These are phyloP conservation scores for Chloris gayana DNA, from an alignment of 176 grass and related monocot species.

Conservation along the genomic window DNA sequence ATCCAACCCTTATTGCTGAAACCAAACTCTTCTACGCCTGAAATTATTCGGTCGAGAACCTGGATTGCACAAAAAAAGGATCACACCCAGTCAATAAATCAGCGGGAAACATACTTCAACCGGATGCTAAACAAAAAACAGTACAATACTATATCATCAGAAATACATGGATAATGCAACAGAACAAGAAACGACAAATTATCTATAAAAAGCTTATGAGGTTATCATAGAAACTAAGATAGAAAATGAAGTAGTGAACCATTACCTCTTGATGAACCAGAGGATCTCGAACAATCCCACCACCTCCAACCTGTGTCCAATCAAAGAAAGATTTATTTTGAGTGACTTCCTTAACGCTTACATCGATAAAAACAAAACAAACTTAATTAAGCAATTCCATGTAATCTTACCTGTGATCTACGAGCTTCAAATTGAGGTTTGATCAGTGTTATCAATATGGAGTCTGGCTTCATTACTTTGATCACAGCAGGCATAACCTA, in stretches of 20 bases:
- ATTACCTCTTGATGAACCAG: conserved; percentile 91
- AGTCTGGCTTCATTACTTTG: conserved; percentile 90
- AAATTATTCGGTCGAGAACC: conserved; percentile 90
- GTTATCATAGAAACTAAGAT: neutral
- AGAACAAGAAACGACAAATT: neutral
- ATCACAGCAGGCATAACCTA: conserved; percentile 96
- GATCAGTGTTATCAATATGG: conserved; percentile 80
- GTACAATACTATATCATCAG: neutral
- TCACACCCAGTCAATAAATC: neutral
- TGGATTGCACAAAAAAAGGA: conserved; percentile 20
- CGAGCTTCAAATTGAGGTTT: conserved; percentile 97
- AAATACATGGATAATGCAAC: neutral
- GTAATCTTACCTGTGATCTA: conserved; percentile 62
- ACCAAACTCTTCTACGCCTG: conserved; percentile 81
- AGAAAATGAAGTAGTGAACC: neutral
- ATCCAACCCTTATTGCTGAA: conserved; percentile 85
- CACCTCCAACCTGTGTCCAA: conserved; percentile 72
- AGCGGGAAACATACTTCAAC: neutral
- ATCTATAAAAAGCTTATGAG: neutral
- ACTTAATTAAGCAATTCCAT: neutral
- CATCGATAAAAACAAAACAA: neutral
- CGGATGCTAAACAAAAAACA: neutral
- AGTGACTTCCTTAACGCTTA: neutral
- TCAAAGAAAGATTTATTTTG: conserved; percentile 15
- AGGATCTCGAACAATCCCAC: conserved; percentile 93